Evolutionary conservation across 345 rosid species (phyloP), one percentile per base, ranked within the genome.

Genomic region (Lagerstroemia speciosa): DNA sequence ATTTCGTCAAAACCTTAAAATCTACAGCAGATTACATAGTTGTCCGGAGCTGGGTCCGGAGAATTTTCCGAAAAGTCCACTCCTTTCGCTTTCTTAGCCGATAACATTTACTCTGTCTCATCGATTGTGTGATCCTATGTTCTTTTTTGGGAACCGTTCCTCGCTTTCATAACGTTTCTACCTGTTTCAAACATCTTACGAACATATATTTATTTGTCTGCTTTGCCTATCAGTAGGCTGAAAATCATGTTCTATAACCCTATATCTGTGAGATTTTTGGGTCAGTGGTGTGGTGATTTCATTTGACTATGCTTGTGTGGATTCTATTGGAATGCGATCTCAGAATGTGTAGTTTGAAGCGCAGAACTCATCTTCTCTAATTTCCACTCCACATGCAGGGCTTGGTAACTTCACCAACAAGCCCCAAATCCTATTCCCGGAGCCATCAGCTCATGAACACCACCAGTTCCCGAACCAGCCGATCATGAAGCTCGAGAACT

Each of bases 401-500:
- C 62, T 55, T 16, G 62, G 31, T 55, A 24, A 55, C 62, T 55
- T 55, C 16, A 31, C 62, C 14, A 26, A 26, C 34, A 87, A 85
- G 69, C 81, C 86, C 33, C 88, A 83, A 29, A 63, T 72, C 3
- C 75, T 81, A 19, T 81, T 72, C 72, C 67, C 83, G 14, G 85
- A 55, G 16, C 31, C 62, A 6, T n/a, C 62, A 5, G 31, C 31
- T 15, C 30, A 24, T 8, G 62, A 55, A 6, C 62, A 55, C 31
- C 62, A 9, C 6, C 62, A n/a, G 62, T 55, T 55, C 31, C 15
- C 31, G 62, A n/a, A 24, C 31, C 31, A 31, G 6, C 86, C 82
- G 34, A 77, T 73, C 52, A 96, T 97, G 0, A 93, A 93, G 48
- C 98, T 93, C 5, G 98, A 90, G 68, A 97, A 93, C 67, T 94